A percentile compares a stretch with the other conserved stretches of the same genome.
Conservation (phyloP, 1,284 basidiomycete species). For the Cryptococcus wingfieldii region DNA sequence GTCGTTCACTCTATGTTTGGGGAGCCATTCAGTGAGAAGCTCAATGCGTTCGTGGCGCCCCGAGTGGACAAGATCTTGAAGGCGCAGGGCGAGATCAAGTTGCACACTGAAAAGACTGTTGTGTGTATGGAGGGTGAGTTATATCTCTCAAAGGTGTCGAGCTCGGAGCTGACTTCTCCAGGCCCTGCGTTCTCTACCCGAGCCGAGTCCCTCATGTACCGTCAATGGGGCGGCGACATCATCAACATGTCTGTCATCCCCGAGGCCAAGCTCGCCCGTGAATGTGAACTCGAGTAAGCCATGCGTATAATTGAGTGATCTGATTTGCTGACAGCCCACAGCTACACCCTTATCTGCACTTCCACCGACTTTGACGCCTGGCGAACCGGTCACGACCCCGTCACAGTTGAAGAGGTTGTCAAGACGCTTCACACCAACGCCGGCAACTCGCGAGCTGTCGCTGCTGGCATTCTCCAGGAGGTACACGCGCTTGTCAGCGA, state of each 20-base stretch:
- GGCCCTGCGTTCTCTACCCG: constrained; percentile 62
- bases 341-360: constrained; percentile 85
- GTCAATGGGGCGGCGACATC: constrained; percentile 85
- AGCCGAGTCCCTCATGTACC: constrained; percentile 92
- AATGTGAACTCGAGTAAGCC: constrained; percentile 82
- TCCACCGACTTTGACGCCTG: constrained; percentile 88
- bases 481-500: constrained; percentile 60
- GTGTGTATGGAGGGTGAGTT: constrained; percentile 97
- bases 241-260: constrained; percentile 95
- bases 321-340: constrained; percentile 33
- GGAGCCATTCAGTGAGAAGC: constrained; percentile 71
- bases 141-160: background rate
- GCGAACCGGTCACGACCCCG: constrained; percentile 71
- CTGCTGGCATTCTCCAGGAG: constrained; percentile 71
- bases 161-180: constrained; percentile 6
- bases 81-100: constrained; percentile 53
- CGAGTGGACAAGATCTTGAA: constrained; percentile 62
- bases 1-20: constrained; percentile 94
- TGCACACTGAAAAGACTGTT: constrained; percentile 78
- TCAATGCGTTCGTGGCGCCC: constrained; percentile 66
- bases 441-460: constrained; percentile 64
- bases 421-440: constrained; percentile 83
- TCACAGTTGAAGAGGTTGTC: constrained; percentile 79
- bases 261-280: constrained; percentile 90
- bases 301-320: constrained; percentile 1